Base-by-base conservation (phyloP, 2,329 filamentous ascomycete species). In the Malbranchea zuffiana region DNA sequence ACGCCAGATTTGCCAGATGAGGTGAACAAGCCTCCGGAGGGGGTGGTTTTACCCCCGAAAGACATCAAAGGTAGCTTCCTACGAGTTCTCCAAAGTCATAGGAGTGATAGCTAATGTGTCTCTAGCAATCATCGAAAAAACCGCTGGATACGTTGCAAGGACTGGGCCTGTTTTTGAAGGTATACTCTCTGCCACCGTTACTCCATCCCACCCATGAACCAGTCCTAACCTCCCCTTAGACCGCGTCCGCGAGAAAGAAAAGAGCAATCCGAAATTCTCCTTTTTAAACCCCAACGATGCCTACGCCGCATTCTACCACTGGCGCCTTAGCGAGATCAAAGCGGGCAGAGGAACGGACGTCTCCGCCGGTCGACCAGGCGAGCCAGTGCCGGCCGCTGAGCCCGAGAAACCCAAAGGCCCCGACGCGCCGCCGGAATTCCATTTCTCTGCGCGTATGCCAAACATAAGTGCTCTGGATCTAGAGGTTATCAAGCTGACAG, bases 381-480 rank as follows among this genome's bases (percentile, higher is more conserved):
- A 86, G 49, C 63, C 67, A 10, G 64, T 66, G 15, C 66, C 67
- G 27, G 63, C 59, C 11, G 65, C 67, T 34, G 67, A 66, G 48
- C 67, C 61, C 33, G 72, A 75, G 57, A 85, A 82, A 55, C 79
- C 84, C 28, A 75, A 82, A 59, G 88, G 87, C 15, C 88, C 88
- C 5, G 78, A 80, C 28, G 78, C 87, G 53, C 90, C 90, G 11
- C 74, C 82, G 40, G 81, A 87, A 51, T 96, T 92, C 54, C 75
- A 82, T 49, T 98, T 95, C 65, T 94, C 85, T 39, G 87, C 90
- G 49, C 82, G 87, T 56, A 94, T 96, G 84, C 90, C 90, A 40
- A 88, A 87, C 49, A 94, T 98, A 64, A 94, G 81, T 62, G 85
- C 92, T 46, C 83, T 93, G 60, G 90, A 98, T 69, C 66, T 96